Base-by-base conservation (phyloP, 139 green algal genomes). In the Pseudopediastrum boryanum region DNA sequence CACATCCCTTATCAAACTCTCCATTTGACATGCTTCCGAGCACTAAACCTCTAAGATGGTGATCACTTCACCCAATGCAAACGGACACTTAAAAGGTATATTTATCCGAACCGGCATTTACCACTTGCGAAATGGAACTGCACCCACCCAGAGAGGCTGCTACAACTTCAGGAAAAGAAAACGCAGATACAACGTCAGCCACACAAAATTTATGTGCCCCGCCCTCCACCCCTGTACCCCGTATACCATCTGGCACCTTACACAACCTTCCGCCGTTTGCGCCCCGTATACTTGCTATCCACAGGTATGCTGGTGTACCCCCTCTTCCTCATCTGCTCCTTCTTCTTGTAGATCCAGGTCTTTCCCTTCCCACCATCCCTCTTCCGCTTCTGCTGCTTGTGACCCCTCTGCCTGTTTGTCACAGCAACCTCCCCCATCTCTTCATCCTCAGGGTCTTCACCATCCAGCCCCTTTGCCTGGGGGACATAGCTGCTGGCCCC, bases 281-380 rank as follows among this genome's bases (percentile, higher is more conserved):
- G 83, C 1, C 82, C 96, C 0, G 96, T 99, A 86, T 98, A 99
- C 79, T 97, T 98, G 46, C 77, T 93, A 81, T 98, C 96, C 16
- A 77, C 61, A 1, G 92, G 91, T 4, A 98, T 90, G n/a, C 87
- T 83, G 5, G 83, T 88, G 69, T 91, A 83, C 16, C 95, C 95
- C 25, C 90, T 91, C 31, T 84, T 83, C 39, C 95, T 79, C 87
- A 92, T 91, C 79, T 96, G 90, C 23, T 92, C 85, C 88, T 99
- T 99, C 78, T 98, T 98, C 62, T 92, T 94, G 19, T 96, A 41
- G 16, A 99, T 85, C 96, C 96, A 99, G 1, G 83, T 87, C 52
- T 89, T 92, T 74, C 54, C 58, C 51, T n/a, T 21, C 27, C 50
- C 27, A 39, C 35, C 63, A 7, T 44, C 52, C 39, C 56, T 54